Evolutionary conservation across 495 filamentous ascomycete species (phyloP), one percentile per base, ranked within the genome.

Genomic region (Penicillium chermesinum): DNA sequence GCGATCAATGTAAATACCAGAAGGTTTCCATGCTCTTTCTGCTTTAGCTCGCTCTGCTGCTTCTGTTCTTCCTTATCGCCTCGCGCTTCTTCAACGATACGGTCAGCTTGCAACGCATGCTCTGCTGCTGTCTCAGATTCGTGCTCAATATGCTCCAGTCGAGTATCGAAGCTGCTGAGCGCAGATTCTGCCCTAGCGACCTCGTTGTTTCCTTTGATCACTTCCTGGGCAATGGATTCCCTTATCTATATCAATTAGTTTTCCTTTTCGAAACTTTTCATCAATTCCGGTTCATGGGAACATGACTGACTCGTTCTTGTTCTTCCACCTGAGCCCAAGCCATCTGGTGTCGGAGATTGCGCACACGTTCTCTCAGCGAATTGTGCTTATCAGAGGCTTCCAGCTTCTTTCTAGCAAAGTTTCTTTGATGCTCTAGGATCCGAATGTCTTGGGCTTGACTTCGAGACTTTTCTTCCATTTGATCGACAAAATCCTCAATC

Each of bases 251-350:
- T n/a, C n/a, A n/a, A n/a, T n/a, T n/a, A n/a, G n/a, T n/a, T n/a
- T n/a, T n/a, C n/a, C n/a, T n/a, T n/a, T n/a, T n/a, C n/a, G n/a
- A n/a, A n/a, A n/a, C n/a, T n/a, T n/a, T n/a, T n/a, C n/a, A n/a
- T n/a, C n/a, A n/a, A n/a, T n/a, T n/a, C n/a, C n/a, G n/a, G 17
- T 7, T 52, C n/a, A 17, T 7, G 19, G 42, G 6, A 10, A 9
- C 13, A 39, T 27, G 14, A 51, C 62, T 48, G 32, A 75, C 72
- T 43, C 48, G 62, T 54, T 81, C 78, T 57, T 73, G 61, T 44
- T 78, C 72, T 52, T 80, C 76, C 2, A 91, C 86, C 52, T 88
- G 85, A 19, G 77, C 73, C 87, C 87, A 91, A 22, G 77, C 83
- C 68, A 88, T 69, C 59, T 89, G 83, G 14, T 67, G 62, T 36